These are phyloP conservation scores for Nannochloropsis salina DNA, from an alignment of 108 stramenopile species.

Conservation along the genomic window DNA sequence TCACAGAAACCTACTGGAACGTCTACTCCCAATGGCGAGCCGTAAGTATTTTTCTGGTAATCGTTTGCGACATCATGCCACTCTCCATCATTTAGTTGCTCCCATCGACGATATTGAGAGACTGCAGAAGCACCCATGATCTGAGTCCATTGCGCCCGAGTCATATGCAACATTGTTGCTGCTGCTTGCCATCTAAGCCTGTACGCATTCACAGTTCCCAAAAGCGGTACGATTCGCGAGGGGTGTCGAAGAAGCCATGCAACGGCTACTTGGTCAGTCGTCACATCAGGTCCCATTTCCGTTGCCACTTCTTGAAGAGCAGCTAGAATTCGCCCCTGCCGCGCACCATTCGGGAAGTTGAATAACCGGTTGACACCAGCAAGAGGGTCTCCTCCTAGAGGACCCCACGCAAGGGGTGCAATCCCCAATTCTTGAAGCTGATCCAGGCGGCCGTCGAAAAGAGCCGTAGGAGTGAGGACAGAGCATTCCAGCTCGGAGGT, in stretches of 20 bases:
- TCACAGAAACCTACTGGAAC: neutral
- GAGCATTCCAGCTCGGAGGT: neutral
- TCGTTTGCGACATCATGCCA: slow-evolving; percentile 13
- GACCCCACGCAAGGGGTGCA: neutral
- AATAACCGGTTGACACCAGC: neutral
- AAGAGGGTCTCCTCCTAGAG: neutral
- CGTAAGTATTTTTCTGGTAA: neutral
- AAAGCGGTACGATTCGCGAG: neutral
- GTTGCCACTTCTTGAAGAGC: neutral
- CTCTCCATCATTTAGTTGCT: neutral
- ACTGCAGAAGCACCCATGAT: neutral
- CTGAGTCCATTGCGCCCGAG: slow-evolving; percentile 2
- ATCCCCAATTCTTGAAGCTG: neutral
- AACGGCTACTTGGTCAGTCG: slow-evolving; percentile 1
- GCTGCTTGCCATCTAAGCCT: neutral
- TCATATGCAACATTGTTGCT: neutral
- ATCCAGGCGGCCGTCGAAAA: slow-evolving; percentile 12
- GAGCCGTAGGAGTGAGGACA: slow-evolving; percentile 5
- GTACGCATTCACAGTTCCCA: neutral
- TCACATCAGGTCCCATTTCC: neutral
- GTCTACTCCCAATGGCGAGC: neutral
- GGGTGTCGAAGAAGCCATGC: neutral
- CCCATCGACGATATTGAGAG: neutral
- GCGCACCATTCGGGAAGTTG: neutral
- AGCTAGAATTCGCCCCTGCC: neutral